These are phyloP conservation scores for Fraxinus anomala DNA, from an alignment of 257 asterid genomes.

Conservation along the genomic window DNA sequence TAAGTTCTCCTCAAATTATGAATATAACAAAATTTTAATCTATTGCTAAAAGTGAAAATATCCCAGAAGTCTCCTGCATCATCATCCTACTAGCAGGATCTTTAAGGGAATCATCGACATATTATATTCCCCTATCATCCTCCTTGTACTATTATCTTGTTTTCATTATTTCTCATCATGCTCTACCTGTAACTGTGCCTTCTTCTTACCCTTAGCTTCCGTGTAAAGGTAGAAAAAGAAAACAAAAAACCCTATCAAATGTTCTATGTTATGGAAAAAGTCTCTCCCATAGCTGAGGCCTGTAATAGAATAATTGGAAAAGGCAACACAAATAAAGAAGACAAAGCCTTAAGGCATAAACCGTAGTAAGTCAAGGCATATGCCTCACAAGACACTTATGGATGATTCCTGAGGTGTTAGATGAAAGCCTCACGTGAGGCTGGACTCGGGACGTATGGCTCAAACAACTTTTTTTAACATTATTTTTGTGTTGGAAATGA, in stretches of 20 bases:
- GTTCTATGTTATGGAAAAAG: background rate
- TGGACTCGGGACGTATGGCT: no score
- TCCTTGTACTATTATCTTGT: background rate
- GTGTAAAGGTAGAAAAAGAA: background rate
- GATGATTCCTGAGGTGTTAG: background rate
- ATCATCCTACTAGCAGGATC: background rate
- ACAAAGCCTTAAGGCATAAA: background rate
- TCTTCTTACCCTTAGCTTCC: background rate
- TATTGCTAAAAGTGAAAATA: background rate
- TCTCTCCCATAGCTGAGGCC: background rate
- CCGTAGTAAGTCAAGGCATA: background rate
- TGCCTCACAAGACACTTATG: background rate
- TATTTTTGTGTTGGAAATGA: slow-evolving; percentile 3
- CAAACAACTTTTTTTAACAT: background rate
- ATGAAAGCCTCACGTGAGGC: no score
- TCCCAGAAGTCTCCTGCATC: background rate
- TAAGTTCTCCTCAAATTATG: background rate
- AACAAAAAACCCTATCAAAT: background rate
- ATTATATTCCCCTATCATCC: background rate
- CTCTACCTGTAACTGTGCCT: background rate
- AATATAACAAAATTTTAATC: background rate
- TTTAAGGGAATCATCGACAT: background rate
- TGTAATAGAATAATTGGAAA: background rate
- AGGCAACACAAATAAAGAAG: background rate
- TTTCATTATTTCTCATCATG: background rate